Conservation (phyloP, 805 yeast species). For the Alloascoidea hylecoeti region DNA sequence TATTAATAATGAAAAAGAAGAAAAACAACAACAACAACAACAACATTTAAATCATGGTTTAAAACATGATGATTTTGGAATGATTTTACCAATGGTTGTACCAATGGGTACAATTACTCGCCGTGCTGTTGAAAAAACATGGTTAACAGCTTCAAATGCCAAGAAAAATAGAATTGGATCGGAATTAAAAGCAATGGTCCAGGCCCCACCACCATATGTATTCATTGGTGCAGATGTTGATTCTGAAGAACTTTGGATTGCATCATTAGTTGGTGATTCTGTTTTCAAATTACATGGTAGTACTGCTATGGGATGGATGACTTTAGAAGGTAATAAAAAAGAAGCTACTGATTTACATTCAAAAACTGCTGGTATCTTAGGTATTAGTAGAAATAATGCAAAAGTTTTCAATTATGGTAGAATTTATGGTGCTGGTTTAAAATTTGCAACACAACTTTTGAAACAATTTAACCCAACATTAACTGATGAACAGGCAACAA, state of each 20-base stretch:
- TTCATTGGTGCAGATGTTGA: conserved; percentile 99
- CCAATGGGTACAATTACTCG: conserved; percentile 97
- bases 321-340: conserved; percentile 84
- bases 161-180: conserved; percentile 80
- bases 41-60: background rate
- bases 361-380: conserved; percentile 79
- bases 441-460: conserved; percentile 73
- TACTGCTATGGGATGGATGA: conserved; percentile 98
- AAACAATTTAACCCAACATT: conserved; percentile 70
- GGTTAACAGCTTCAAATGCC: conserved; percentile 96
- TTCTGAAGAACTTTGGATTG: conserved; percentile 97
- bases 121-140: conserved; percentile 91
- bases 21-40: conserved; percentile 14
- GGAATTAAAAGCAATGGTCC: conserved; percentile 74
- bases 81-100: conserved; percentile 72
- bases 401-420: conserved; percentile 94
- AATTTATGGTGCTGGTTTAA: conserved; percentile 94
- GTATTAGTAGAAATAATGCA: conserved; percentile 84
- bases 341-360: conserved; percentile 94
- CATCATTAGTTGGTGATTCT: conserved; percentile 88
- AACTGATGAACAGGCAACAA: conserved; percentile 49
- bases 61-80: conserved; percentile 41
- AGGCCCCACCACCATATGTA: conserved; percentile 79
- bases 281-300: conserved; percentile 85
- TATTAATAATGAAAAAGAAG: conserved; percentile 6